Base-by-base conservation (phyloP, 108 stramenopile species). In the Cyclotella distinguenda region DNA sequence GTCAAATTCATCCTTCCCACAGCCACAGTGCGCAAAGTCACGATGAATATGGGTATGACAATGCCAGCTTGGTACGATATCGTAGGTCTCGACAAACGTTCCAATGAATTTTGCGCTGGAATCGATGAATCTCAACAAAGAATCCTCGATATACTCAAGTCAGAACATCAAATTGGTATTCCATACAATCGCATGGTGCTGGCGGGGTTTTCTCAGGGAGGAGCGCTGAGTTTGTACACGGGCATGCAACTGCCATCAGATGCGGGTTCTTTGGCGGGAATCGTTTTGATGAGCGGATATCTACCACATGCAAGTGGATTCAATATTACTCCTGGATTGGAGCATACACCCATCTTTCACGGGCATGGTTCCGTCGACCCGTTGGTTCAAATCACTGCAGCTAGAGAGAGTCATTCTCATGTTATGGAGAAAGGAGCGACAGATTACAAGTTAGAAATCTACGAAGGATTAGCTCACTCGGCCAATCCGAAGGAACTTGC, bases 41-140 rank as follows among this genome's bases (percentile, higher is more conserved):
- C 94, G 1, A 82, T 95, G 84, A 95, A 95, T 62, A 85, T 85
- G 85, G 95, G 95, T 11, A 87, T 91, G 86, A 51, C 77, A 11
- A 96, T 95, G 93, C 84, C 87, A 15, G 77, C 83, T 1, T 97
- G 97, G 97, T 97, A 94, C 65, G 95, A 97, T 65, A 96, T 97
- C 36, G 70, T 70, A 1, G 87, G 91, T 28, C 76, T 95, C 9
- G 90, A 92, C 53, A 93, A 91, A 74, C 79, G 94, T 0, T 69
- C 91, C 53, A 94, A 92, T 49, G 95, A 98, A 70, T 63, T 79
- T 4, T 96, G 93, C 64, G 56, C 81, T 0, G 95, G 97, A 0
- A 91, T 98, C 39, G 82, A 86, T 8, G 87, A 84, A 36, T 84
- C 82, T 1, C 70, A 64, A 39, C 59, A 54, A 26, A 49, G 64